Evolutionary conservation across 768 basidiomycete species (phyloP), one percentile per base, ranked within the genome.

Genomic region (Fistulinella prunicolor): DNA sequence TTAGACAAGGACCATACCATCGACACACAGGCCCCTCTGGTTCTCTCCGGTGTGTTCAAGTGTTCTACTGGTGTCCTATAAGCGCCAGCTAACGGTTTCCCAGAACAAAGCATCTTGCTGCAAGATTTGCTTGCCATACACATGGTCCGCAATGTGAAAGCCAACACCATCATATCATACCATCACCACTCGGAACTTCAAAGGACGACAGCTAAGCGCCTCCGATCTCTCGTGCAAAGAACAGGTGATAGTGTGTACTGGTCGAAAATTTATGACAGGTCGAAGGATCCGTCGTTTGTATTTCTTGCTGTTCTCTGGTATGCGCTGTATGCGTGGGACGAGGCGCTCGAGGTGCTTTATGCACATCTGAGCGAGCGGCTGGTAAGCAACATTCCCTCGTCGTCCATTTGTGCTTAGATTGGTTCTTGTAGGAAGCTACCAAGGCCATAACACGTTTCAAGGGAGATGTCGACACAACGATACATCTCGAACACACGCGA

Each of bases 251-350:
- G 69, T 8, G 66, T 71, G 6, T 71, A 69, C 23, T 67, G 65
- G 64, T 59, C 61, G 13, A 68, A 65, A 23, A 56, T 67, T 17
- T 69, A 59, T n/a, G 0, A 19, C 0, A 51, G 32, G 21, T 58
- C 42, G 54, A 67, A 66, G 6, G 81, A 83, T 49, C 78, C 81
- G 2, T 83, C 80, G 0, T 79, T 83, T 47, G 56, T 81, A 19
- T 67, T 83, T 32, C 59, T 83, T 17, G 69, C 75, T 13, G 64
- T 75, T 24, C 64, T 83, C 21, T 83, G 82, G 82, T 80, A 81
- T 54, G 73, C 78, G 0, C 54, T 82, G 6, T 82, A 83, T 58
- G 74, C 78, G 4, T 83, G 82, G 80, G 82, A 83, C 46, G 80
- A 83, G 58, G 70, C 77, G 1, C 69, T 82, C 17, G 80, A 82